Evolutionary conservation across 2,329 filamentous ascomycete genomes (phyloP), one percentile per base, ranked within the genome.

Genomic region (Tricladium varicosporioides): DNA sequence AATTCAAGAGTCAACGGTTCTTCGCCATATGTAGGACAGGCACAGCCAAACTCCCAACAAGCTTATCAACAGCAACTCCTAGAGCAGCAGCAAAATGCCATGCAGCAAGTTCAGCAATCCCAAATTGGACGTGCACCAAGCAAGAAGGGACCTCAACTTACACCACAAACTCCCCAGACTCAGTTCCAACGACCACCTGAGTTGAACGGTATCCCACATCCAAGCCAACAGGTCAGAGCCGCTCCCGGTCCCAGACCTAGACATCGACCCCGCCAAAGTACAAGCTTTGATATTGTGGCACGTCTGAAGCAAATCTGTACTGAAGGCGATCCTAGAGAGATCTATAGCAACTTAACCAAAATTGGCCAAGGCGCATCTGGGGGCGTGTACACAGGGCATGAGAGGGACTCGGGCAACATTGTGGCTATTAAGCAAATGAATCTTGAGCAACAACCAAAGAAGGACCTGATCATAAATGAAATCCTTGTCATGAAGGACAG

Each of bases 391-490:
- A 96, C 91, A 0, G 94, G 93, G 2, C 91, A 93, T 70, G 91
- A 97, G 73, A 81, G 86, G 63, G 87, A 85, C 55, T 89, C 85
- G 42, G 96, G 96, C 74, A 86, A 88, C 61, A 86, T 95, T 65
- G 94, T 99, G 40, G 94, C 94, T 44, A 97, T 99, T 75, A 99
- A 99, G 78, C 94, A 99, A 78, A 99, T 99, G 94, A 97, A 97
- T 65, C 78, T 99, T 55, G 94, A 97, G 73, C 89, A 97, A 74
- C 94, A 99, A 69, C 94, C 94, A 2, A 97, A 97, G 82, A 99
- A 99, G 74, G 94, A 99, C 67, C 79, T 97, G 49, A 99, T 99
- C 69, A 97, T 99, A 75, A 99, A 99, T 73, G 94, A 99, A 72
- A 99, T 99, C 65, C 76, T 99, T 57, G 94, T 99, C 57, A 99